Evolutionary conservation across 441 rosid species (phyloP), one percentile per base, ranked within the genome.

Genomic region (Croton laevigatus): DNA sequence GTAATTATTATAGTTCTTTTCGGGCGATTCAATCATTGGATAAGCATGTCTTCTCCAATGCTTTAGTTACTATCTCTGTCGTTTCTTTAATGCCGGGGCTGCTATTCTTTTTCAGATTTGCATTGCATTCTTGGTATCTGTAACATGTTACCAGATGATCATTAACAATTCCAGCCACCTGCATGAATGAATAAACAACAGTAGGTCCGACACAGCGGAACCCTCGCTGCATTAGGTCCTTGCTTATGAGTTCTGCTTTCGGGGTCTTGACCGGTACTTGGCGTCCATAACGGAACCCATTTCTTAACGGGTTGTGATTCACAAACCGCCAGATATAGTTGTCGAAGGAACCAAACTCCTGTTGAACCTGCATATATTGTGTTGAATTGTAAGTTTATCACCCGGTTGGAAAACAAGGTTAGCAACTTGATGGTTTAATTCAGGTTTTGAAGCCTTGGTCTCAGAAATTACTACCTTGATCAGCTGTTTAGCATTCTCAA

Each of bases 181-280:
- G 97, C 94, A 91, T 84, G 91, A 91, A 94, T 0, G 97, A 90
- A 68, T 94, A 91, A 12, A 94, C 69, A 37, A 88, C 87, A 1
- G 92, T 88, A 1, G 98, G 97, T 23, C 97, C 98, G 14, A 94
- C 97, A 8, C 91, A 91, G 13, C 94, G 83, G 73, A 94, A 90
- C 62, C 98, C 97, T 84, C 94, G 83, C 80, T 67, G 94, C 97
- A 91, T 94, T 83, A 94, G 78, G 66, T 91, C 91, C 84, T 89
- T 94, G 88, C 97, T 91, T 13, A 94, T 83, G 61, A 82, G 63
- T 76, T 91, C 97, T 16, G 97, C 92, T 80, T 91, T 94, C 1
- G 97, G 97, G 4, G 95, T 88, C 85, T 87, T 94, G 4, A 83
- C 88, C 2, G 97, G 97, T 4, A 89, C 86, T 79, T 87, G 92